Evolutionary conservation across 1,284 basidiomycete genomes (phyloP), one percentile per base, ranked within the genome.

Genomic region (Sutorius eximius): DNA sequence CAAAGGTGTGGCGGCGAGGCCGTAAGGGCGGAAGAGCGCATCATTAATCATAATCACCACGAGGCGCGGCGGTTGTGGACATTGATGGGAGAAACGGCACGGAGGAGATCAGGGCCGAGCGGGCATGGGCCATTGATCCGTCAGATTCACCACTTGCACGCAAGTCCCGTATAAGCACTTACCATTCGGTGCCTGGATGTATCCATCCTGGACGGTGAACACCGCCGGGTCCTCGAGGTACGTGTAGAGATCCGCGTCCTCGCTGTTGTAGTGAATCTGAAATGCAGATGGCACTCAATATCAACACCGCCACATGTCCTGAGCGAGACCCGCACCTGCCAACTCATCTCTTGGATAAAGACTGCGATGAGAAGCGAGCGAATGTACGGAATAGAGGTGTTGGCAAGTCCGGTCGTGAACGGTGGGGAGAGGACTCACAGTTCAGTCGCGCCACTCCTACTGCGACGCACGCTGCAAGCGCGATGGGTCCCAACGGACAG

Each of bases 181-280:
- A 79, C 81, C 78, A 60, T 77, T 72, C 8, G 86, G 73, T 2
- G 81, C 76, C 15, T 77, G 72, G 44, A 91, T 76, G 58, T 81
- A 77, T 1, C 88, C 88, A 36, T 83, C 75, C 53, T 77, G 75
- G 24, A 91, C 81, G 3, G 76, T 70, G 62, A 90, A 89, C 3
- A 89, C 80, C 5, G 73, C 70, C 3, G 81, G 73, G 57, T 84
- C 77, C n/a, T 64, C 62, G 33, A 89, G 75, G 70, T 83, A 86
- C 2, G 86, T 90, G 66, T 85, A 81, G 15, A 91, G 77, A 64
- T 91, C 88, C 43, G 82, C 84, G 27, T 82, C 81, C 60, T 80
- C 65, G 30, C 59, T 71, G 68, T 90, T 89, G 73, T 89, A 89
- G 70, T 91, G 86, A 63, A 90, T 89, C 83, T 85, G 52, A 45